Evolutionary conservation across 1,284 basidiomycete species (phyloP).

Genomic region (Fomitopsis pinicola): DNA sequence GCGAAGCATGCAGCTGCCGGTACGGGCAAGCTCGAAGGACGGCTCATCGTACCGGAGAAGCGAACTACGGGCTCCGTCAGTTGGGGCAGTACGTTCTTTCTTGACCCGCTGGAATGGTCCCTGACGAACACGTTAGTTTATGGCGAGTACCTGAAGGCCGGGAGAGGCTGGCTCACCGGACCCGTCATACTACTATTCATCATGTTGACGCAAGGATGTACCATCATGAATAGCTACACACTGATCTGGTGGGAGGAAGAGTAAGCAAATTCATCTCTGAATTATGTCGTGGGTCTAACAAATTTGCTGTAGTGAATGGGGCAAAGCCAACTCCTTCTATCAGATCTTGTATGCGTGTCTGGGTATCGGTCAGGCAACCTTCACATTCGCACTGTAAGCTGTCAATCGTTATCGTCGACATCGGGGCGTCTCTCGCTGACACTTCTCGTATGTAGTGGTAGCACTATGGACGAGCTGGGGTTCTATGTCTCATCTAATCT

Average conservation of each 20-base stretch:
- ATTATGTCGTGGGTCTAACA: background rate
- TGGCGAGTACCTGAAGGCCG: constrained; percentile 61
- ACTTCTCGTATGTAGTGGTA: constrained; percentile 37
- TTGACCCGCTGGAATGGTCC: background rate
- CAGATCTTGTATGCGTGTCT: constrained; percentile 70
- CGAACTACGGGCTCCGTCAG: constrained; percentile 66
- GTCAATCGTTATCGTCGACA: background rate
- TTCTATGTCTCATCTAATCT: constrained; percentile 57
- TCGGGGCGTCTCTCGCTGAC: no score
- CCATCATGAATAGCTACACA: constrained; percentile 53
- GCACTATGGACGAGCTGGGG: constrained; percentile 51
- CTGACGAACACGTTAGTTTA: constrained; percentile 47
- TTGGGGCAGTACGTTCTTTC: constrained; percentile 36
- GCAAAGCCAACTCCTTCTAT: constrained; percentile 55
- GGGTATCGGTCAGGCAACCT: constrained; percentile 55
- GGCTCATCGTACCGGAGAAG: constrained; percentile 59
- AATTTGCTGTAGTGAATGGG: constrained; percentile 36
- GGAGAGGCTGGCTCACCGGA: constrained; percentile 50
- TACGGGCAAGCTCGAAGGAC: constrained; percentile 58
- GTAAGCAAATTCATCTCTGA: constrained; percentile 27
- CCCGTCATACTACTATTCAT: constrained; percentile 56
- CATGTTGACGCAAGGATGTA: constrained; percentile 60
- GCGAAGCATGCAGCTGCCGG: constrained; percentile 44
- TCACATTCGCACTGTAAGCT: constrained; percentile 57
- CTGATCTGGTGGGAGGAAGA: constrained; percentile 74